Base-by-base conservation (phyloP, 2,329 filamentous ascomycete species). In the Penicillium griseofulvum region DNA sequence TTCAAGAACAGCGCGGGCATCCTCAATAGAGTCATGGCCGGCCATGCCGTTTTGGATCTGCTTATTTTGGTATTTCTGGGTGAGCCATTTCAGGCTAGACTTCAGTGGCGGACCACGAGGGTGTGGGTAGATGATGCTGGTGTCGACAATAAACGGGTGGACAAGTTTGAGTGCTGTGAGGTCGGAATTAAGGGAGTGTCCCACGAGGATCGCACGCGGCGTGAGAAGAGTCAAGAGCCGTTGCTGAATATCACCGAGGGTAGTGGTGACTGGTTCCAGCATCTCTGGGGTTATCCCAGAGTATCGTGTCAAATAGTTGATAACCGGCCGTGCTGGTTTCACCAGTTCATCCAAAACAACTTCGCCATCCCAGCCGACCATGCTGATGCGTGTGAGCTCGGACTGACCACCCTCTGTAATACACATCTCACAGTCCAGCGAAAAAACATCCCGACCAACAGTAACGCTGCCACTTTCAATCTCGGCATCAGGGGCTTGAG, bases 391-490 rank as follows among this genome's bases (percentile, higher is more conserved):
- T 1, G 94, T 95, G 41, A 99, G 84, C 34, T 92, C 90, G 60
- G 88, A 90, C 61, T 90, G 84, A 45, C 86, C 86, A 57, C 88
- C 85, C 56, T 87, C 89, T 2, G 91, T 95, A 76, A 91, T 87
- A 71, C 92, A 96, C 94, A 99, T 99, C 74, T 99, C 94, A 74
- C 94, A 99, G 71, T 99, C 94, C 52, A 99, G 80, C 1, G 91
- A 88, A 46, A 95, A 78, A 11, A 97, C 78, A 36, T 87, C 83
- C 59, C 91, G 85, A 34, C 92, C 94, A 29, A 85, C 90, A 0
- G 91, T 95, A 55, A 96, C 78, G 71, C 91, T 93, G 52, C 91
- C 93, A 63, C 87, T 78, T 72, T 96, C 81, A 55, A 96, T 85
- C 51, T 91, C 84, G 5, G 75, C 72, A 48, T 91, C 88, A 2